Conservation (phyloP, 2,329 filamentous ascomycete species). For the Neopestalotiopsis rosae region DNA sequence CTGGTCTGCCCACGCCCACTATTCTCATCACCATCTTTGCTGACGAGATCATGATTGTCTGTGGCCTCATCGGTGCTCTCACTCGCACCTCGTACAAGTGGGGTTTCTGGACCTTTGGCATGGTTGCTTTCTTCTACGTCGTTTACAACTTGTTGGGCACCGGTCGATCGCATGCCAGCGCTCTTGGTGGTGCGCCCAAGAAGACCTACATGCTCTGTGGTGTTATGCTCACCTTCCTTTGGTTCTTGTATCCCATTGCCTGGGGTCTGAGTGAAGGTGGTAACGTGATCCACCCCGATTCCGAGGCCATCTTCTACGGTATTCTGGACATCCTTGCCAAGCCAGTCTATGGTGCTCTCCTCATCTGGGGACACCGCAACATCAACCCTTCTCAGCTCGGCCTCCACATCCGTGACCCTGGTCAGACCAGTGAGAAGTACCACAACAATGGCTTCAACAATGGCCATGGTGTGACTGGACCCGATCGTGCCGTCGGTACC, state of each 20-base stretch:
- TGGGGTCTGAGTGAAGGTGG: conserved; percentile 70
- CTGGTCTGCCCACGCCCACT: conserved; percentile 68
- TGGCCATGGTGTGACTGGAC: conserved; percentile 13
- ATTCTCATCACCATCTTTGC: conserved; percentile 67
- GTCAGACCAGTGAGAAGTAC: conserved; percentile 29
- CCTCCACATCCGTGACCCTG: conserved; percentile 43
- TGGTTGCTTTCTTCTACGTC: conserved; percentile 62
- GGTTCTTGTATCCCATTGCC: conserved; percentile 69
- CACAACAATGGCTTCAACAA: conserved; percentile 9
- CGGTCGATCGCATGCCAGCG: conserved; percentile 59
- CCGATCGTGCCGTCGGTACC: conserved; percentile 5
- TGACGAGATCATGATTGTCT: conserved; percentile 71
- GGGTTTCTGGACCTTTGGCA: conserved; percentile 68
- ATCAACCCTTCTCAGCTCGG: conserved; percentile 64
- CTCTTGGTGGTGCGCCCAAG: conserved; percentile 58
- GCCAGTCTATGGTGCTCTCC: conserved; percentile 64
- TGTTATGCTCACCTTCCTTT: conserved; percentile 63
- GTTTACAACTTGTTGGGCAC: conserved; percentile 62
- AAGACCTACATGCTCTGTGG: conserved; percentile 61
- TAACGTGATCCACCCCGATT: conserved; percentile 69
- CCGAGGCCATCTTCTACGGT: conserved; percentile 72
- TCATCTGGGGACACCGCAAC: conserved; percentile 67
- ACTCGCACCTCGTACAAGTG: conserved; percentile 69
- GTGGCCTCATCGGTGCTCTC: conserved; percentile 69
- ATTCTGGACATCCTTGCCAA: conserved; percentile 70